These are phyloP conservation scores for Magnaporthales sp. DNA, from an alignment of 2,329 filamentous ascomycete genomes.

Conservation along the genomic window DNA sequence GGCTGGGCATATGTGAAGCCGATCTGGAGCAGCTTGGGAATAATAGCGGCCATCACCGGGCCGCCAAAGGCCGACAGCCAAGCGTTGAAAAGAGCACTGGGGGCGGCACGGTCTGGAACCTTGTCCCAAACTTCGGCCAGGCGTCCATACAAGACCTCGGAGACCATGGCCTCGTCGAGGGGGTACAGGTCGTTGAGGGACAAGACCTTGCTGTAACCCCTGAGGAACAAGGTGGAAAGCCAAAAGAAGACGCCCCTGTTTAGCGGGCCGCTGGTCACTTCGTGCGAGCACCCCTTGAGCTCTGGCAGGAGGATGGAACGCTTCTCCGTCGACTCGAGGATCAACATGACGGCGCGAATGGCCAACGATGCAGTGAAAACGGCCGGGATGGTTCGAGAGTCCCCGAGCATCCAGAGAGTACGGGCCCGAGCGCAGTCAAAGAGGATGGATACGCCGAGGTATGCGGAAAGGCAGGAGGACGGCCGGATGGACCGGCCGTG, in stretches of 20 bases:
- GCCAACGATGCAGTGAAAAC: constrained; percentile 30
- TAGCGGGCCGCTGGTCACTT: constrained; percentile 30
- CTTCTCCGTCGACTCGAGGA: constrained; percentile 37
- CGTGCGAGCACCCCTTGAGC: constrained; percentile 32
- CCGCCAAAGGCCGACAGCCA: constrained; percentile 13
- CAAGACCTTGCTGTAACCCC: constrained; percentile 36
- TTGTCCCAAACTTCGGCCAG: constrained; percentile 21
- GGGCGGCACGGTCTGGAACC: constrained; percentile 11
- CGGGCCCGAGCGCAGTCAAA: constrained; percentile 35
- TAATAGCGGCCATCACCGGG: constrained; percentile 20
- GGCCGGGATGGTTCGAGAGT: constrained; percentile 24
- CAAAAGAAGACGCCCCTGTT: constrained; percentile 41
- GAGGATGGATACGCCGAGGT: constrained; percentile 32
- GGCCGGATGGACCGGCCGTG: constrained; percentile 35
- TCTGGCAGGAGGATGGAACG: constrained; percentile 27
- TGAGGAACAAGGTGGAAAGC: constrained; percentile 41
- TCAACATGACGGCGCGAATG: constrained; percentile 30
- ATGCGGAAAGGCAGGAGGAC: constrained; percentile 34
- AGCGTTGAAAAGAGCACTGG: constrained; percentile 17
- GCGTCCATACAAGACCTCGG: constrained; percentile 18
- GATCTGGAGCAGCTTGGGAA: constrained; percentile 22
- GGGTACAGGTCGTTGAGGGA: constrained; percentile 16
- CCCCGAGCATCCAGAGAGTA: constrained; percentile 26
- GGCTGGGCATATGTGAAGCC: constrained; percentile 28
- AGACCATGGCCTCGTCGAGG: constrained; percentile 16